These are phyloP conservation scores for Fraxinus nigra DNA, from an alignment of 305 asterid genomes.

Conservation along the genomic window DNA sequence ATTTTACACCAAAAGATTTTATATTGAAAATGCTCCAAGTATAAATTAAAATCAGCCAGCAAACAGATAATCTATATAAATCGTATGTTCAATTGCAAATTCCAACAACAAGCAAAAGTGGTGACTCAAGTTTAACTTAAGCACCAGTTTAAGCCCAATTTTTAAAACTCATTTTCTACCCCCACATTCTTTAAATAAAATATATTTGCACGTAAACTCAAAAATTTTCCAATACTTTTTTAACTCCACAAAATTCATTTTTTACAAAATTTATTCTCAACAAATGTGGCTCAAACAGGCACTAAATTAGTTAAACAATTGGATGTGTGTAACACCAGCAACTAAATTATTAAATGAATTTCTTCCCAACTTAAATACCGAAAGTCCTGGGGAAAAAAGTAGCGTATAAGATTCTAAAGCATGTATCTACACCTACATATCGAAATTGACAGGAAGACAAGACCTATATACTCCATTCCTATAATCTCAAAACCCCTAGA, in stretches of 20 bases:
- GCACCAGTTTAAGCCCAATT: background rate
- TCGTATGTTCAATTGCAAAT: background rate
- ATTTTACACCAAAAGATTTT: background rate
- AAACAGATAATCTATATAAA: background rate
- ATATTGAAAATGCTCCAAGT: background rate
- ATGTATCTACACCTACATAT: background rate
- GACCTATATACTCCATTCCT: background rate
- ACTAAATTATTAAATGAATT: conserved; percentile 1
- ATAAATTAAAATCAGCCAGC: background rate
- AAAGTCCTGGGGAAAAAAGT: background rate
- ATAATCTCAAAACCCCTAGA: background rate
- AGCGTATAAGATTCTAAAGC: background rate
- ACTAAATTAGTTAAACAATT: background rate
- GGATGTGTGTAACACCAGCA: background rate
- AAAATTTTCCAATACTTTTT: background rate
- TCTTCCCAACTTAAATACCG: background rate
- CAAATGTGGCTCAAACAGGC: background rate
- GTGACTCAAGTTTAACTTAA: background rate
- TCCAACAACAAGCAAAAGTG: background rate
- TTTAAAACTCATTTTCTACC: background rate
- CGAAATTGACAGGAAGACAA: background rate
- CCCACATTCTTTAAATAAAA: background rate
- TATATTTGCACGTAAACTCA: background rate
- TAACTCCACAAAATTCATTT: background rate
- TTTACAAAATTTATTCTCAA: background rate